Percentiles rank a stretch among this genome's conserved stretches.
phyloP scores from a whole-genome alignment of 495 filamentous ascomycete species.

The Hyphodiscus hymeniophilus region DNA sequence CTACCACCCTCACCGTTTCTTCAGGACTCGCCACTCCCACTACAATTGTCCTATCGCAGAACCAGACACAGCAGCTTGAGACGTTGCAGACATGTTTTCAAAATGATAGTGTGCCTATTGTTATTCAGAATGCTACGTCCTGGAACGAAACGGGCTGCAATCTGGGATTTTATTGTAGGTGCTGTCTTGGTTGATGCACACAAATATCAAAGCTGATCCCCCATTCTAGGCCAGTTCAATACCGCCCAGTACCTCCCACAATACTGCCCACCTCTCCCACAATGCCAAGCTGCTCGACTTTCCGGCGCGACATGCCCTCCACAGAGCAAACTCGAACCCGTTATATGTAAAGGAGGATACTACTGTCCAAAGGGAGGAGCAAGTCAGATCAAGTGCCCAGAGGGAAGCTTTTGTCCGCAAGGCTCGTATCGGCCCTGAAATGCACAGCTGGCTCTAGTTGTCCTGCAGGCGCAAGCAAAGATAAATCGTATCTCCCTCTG shows the following conservation, averaged over 20 bases:
- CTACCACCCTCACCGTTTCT: no score
- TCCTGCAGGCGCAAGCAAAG: constrained; percentile 26
- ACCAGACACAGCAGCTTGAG: not conserved
- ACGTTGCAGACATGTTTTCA: no score
- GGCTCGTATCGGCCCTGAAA: constrained; percentile 33
- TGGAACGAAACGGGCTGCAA: not conserved
- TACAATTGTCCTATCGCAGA: no score
- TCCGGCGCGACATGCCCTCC: constrained; percentile 24
- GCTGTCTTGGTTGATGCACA: no score
- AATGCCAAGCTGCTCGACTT: constrained; percentile 30
- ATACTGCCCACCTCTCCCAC: constrained; percentile 35
- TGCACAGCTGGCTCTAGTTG: constrained; percentile 35
- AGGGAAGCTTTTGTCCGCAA: constrained; percentile 35
- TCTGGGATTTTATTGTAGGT: constrained; percentile 15
- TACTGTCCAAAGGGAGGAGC: constrained; percentile 35
- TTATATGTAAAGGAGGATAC: constrained; percentile 33
- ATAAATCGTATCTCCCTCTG: constrained; percentile 33
- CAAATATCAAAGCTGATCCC: no score
- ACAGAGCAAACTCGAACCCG: constrained; percentile 32
- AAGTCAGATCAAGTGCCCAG: constrained; percentile 30
- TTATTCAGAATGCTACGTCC: no score
- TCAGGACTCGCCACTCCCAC: no score
- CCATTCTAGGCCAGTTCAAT: constrained; percentile 29
- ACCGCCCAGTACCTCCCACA: constrained; percentile 33
- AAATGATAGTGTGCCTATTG: no score